These are phyloP conservation scores for Fomitopsis palustris DNA, from an alignment of 1,284 basidiomycete genomes.

Conservation along the genomic window DNA sequence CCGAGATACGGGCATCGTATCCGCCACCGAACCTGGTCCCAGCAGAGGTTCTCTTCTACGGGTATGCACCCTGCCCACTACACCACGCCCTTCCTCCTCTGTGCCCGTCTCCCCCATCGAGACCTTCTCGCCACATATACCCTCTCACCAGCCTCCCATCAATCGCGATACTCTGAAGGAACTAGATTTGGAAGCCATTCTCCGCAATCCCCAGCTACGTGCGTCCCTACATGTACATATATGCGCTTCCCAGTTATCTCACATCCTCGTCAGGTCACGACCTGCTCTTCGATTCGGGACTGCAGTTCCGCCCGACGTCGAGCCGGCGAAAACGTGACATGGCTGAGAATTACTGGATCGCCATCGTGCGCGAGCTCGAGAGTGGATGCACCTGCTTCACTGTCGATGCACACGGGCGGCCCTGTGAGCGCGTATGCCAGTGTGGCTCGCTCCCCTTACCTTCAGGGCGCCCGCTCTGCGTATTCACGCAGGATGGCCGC, in stretches of 20 bases:
- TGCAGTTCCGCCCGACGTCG: constrained; percentile 70
- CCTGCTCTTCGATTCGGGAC: constrained; percentile 79
- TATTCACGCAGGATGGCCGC: constrained; percentile 35
- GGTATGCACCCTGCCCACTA: constrained; percentile 26
- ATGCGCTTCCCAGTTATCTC: constrained; percentile 3
- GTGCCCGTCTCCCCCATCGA: constrained; percentile 42
- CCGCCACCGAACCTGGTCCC: constrained; percentile 43
- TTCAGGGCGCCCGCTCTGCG: constrained; percentile 37
- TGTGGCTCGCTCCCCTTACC: constrained; percentile 20
- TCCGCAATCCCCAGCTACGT: constrained; percentile 89
- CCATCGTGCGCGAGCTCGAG: constrained; percentile 77
- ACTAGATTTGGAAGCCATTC: constrained; percentile 81
- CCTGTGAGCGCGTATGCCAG: constrained; percentile 42
- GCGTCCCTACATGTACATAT: constrained; percentile 32
- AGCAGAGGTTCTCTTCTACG: constrained; percentile 31
- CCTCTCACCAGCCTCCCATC: constrained; percentile 72
- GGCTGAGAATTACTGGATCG: constrained; percentile 83
- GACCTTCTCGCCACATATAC: constrained; percentile 56
- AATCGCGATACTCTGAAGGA: constrained; percentile 82
- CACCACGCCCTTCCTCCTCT: constrained; percentile 20
- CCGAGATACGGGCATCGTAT: constrained; percentile 49
- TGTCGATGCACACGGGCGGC: constrained; percentile 56
- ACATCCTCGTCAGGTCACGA: constrained; percentile 67
- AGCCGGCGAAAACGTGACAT: constrained; percentile 73
- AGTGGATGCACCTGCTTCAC: constrained; percentile 83